phyloP scores from a whole-genome alignment of 2,329 filamentous ascomycete species.

The Diatrype stigma region DNA sequence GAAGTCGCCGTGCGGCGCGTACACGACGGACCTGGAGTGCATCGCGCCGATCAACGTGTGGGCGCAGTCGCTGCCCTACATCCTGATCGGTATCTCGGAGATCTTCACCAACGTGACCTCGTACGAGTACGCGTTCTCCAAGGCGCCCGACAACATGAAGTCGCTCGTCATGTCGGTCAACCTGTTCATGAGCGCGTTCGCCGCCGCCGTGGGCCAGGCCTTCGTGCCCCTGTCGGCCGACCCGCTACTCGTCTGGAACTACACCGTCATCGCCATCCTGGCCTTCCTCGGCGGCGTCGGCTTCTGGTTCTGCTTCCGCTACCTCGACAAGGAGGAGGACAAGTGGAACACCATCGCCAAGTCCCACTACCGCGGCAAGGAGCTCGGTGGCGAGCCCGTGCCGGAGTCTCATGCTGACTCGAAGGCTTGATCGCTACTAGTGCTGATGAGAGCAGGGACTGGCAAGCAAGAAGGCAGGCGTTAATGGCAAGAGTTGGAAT shows the following conservation, averaged over 20 bases:
- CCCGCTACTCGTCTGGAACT: slow-evolving; percentile 70
- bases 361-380: slow-evolving; percentile 1
- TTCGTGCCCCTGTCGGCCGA: slow-evolving; percentile 50
- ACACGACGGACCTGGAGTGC: slow-evolving; percentile 31
- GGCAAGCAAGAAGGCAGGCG: no score
- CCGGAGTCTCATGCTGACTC: neutral
- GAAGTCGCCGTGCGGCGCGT: slow-evolving; percentile 54
- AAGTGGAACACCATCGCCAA: slow-evolving; percentile 19
- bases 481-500: no score
- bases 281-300: slow-evolving; percentile 53
- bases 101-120: slow-evolving; percentile 47
- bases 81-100: slow-evolving; percentile 43
- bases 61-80: slow-evolving; percentile 45
- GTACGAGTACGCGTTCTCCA: slow-evolving; percentile 69
- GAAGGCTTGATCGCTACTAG: neutral
- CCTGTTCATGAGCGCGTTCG: slow-evolving; percentile 64
- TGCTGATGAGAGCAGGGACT: no score
- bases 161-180: slow-evolving; percentile 62
- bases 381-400: slow-evolving; percentile 1
- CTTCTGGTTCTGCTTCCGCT: slow-evolving; percentile 64
- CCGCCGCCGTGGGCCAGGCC: slow-evolving; percentile 62
- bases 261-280: slow-evolving; percentile 44
- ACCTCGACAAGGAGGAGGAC: slow-evolving; percentile 60
- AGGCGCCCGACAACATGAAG: slow-evolving; percentile 71
- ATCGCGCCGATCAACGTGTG: slow-evolving; percentile 53